Base-by-base conservation (phyloP, 768 basidiomycete species). In the Peribolospora baueri region DNA sequence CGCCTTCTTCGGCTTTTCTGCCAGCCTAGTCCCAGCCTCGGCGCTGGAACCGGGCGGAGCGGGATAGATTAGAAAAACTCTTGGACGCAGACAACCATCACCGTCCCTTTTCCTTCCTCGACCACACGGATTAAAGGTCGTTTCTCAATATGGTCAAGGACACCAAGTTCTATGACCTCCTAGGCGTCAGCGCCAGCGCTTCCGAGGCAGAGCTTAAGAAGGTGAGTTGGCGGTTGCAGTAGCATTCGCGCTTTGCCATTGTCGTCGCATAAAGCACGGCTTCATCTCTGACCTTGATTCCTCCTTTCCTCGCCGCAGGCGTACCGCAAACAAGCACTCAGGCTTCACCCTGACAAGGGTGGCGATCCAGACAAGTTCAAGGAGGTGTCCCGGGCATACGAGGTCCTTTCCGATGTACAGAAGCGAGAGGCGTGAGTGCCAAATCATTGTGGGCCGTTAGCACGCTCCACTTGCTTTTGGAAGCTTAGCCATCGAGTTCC, bases 321-420 rank as follows among this genome's bases (percentile, higher is more conserved):
- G 7, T 49, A 49, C 48, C 25, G 36, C 25, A 7, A 10, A 8
- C 36, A 3, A 7, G 48, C 48, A 3, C 48, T 49, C 5, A 14
- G 13, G n/a, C 48, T 37, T 38, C 48, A 49, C 7, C 48, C 85
- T 25, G 85, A 88, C 75, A 90, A 90, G 70, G 87, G 88, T 50
- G 88, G 88, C 56, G 90, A 93, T 63, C 87, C 87, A 37, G 91
- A 97, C 68, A 68, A 83, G 54, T 97, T 97, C 80, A 95, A 97
- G 66, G 86, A 95, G 66, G 82, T 97, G 43, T 90, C 85, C 7
- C 85, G 87, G 90, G 87, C 60, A 51, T 95, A 95, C 64, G 87
- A 95, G 71, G 73, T 95, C 53, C 72, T 95, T 10, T 90, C 88
- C 52, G 91, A 97, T 66, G 68, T 81, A 8, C 79, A 85, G 59